Evolutionary conservation across 495 filamentous ascomycete species (phyloP), one percentile per base, ranked within the genome.

Genomic region (Aspergillus biplanus): DNA sequence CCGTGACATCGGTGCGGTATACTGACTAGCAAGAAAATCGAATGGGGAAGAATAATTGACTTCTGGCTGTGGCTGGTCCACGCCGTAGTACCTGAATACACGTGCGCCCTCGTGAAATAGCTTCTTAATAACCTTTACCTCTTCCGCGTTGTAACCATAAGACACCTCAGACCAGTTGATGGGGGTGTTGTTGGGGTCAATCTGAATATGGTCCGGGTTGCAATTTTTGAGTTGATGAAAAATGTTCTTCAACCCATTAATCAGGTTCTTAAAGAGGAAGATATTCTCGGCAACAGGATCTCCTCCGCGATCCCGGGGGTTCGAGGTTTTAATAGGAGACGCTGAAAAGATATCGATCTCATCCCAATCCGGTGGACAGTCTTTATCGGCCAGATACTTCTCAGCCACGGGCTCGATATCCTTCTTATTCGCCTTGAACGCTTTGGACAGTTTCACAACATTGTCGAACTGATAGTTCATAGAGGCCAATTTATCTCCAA

Each of bases 211-310:
- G 55, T 81, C 84, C 0, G 92, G 85, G 74, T 99, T 99, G 79
- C 92, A 97, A 33, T 89, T 87, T 75, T 93, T 92, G 42, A 99
- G 80, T 70, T 96, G 92, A 67, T 97, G 97, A 75, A 99, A 92
- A 52, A 96, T 94, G 68, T 92, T 97, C 72, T 98, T 99, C 11
- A 99, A 77, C 0, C 96, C 96, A 68, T 96, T 96, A 80, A 99
- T 90, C n/a, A 99, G 79, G 66, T 97, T 99, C 76, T 92, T 96
- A 80, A 99, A 98, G 1, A 99, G 78, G 69, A 98, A 99, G 67
- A 98, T 95, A 75, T 98, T 99, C 72, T 99, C 96, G 31, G 89
- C 88, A n/a, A 98, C 92, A 0, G 96, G 94, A 73, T 97, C 93
- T 13, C 90, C 88, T 44, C 87, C 91, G 33, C 95, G 87, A 67